A percentile compares a stretch with the other conserved stretches of the same genome.
These are phyloP conservation scores for Tilletiaria anomala DNA, from an alignment of 1,284 basidiomycete species.

Conservation along the genomic window DNA sequence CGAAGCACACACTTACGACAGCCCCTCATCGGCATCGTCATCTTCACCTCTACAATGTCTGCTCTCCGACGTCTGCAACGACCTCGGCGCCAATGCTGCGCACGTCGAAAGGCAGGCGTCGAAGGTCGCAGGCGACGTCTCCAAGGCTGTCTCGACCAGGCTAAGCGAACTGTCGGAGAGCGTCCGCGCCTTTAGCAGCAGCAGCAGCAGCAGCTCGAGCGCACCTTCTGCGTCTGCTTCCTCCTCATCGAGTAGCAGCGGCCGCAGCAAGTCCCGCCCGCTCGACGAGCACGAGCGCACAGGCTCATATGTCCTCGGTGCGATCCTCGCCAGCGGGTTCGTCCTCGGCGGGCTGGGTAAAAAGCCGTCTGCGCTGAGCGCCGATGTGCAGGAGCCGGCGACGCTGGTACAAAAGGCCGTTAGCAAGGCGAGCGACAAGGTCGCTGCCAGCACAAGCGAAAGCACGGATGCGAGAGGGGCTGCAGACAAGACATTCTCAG, in stretches of 20 bases:
- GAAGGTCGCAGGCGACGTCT: not conserved
- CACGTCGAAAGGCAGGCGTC: not conserved
- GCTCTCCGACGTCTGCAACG: constrained; percentile 1
- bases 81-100: not conserved
- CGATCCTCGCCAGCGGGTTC: constrained; percentile 48
- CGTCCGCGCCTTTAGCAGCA: constrained; percentile 1
- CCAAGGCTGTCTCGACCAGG: constrained; percentile 1
- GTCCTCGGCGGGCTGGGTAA: constrained; percentile 47
- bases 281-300: constrained; percentile 47
- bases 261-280: constrained; percentile 37
- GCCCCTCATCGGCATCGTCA: too few relatives aligned
- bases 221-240: constrained; percentile 6
- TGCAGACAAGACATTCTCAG: too few relatives aligned
- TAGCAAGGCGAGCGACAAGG: too few relatives aligned
- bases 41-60: too few relatives aligned
- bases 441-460: too few relatives aligned
- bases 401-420: too few relatives aligned
- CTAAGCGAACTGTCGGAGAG: too few relatives aligned
- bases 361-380: too few relatives aligned
- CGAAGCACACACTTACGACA: too few relatives aligned
- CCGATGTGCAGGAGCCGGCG: too few relatives aligned
- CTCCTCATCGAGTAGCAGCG: constrained; percentile 6
- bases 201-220: not conserved
- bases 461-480: too few relatives aligned
- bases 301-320: constrained; percentile 49